Conservation (phyloP, 2,329 filamentous ascomycete species). For the Talaromyces marneffei region DNA sequence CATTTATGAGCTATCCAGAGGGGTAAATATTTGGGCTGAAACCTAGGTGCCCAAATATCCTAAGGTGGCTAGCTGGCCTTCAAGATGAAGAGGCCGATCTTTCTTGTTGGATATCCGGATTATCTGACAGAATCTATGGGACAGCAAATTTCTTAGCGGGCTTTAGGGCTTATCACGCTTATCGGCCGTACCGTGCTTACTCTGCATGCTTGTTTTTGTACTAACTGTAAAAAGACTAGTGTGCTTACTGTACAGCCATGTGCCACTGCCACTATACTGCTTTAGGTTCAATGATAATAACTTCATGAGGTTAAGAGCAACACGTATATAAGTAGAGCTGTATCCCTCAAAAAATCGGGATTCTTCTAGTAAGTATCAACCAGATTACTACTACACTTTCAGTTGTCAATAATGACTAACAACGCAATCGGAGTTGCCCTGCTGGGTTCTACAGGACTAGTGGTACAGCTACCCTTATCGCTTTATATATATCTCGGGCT, state of each 20-base stretch:
- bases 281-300: background rate
- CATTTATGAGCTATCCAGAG: too few species aligned
- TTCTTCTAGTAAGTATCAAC: background rate
- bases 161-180: background rate
- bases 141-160: too few species aligned
- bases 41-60: too few species aligned
- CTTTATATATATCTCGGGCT: background rate
- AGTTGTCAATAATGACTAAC: conserved; percentile 34
- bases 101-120: too few species aligned
- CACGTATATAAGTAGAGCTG: background rate
- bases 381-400: background rate
- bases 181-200: background rate
- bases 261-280: background rate
- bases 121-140: too few species aligned
- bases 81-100: too few species aligned
- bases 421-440: conserved; percentile 27
- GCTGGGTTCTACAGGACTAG: conserved; percentile 45
- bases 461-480: conserved; percentile 32
- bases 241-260: background rate
- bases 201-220: background rate
- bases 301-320: background rate
- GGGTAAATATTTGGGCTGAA: too few species aligned
- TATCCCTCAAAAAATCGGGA: background rate
- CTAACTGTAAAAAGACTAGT: background rate
- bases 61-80: too few species aligned